Evolutionary conservation across 805 yeast genomes (phyloP).

Genomic region (Tetrapisispora nanseiensis): DNA sequence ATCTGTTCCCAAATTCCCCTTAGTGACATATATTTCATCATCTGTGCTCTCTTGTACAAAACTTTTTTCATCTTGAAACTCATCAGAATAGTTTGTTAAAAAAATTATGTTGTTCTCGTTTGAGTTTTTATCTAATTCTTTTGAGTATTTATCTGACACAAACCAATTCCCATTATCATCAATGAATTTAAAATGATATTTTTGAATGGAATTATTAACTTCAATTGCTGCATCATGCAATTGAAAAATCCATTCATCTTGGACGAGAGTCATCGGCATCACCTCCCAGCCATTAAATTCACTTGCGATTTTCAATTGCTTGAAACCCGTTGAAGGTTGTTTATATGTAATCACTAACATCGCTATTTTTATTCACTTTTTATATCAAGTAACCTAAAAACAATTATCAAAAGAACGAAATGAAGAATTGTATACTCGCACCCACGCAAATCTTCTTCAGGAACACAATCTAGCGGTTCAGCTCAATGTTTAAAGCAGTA

Average conservation of each 20-base stretch:
- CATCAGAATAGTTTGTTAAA: no score
- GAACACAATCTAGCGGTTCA: no score
- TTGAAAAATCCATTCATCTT: conserved; percentile 18
- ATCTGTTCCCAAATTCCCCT: no score
- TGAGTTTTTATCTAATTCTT: conserved; percentile 30
- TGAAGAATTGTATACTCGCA: no score
- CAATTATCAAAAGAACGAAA: no score
- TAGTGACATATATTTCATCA: no score
- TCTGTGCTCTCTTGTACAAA: no score
- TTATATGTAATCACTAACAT: conserved; percentile 4
- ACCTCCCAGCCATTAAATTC: conserved; percentile 31
- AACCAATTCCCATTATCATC: conserved; percentile 25
- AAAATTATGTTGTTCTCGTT: conserved; percentile 32
- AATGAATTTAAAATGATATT: conserved; percentile 22
- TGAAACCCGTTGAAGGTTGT: conserved; percentile 13
- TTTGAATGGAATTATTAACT: conserved; percentile 7
- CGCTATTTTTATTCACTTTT: no score
- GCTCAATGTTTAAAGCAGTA: no score
- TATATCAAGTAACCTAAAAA: background rate
- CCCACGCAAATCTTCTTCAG: no score
- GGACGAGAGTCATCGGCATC: conserved; percentile 13
- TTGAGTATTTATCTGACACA: conserved; percentile 20
- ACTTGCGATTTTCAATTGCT: conserved; percentile 30
- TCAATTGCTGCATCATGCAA: conserved; percentile 17
- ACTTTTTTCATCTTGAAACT: no score